These are phyloP conservation scores for Drechmeria coniospora DNA, from an alignment of 2,329 filamentous ascomycete species.

Conservation along the genomic window DNA sequence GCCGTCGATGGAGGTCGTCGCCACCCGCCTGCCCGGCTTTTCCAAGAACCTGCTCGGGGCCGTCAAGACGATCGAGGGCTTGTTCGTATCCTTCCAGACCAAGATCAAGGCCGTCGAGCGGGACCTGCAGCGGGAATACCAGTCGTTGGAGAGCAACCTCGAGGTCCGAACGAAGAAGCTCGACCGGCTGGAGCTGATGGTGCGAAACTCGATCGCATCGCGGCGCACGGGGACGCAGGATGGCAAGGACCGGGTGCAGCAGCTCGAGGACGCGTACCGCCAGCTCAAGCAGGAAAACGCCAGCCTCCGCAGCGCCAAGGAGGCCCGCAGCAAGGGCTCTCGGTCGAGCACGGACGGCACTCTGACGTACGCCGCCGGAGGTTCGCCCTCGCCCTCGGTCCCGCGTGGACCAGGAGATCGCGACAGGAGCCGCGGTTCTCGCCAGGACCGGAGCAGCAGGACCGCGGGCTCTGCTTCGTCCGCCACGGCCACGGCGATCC, in stretches of 20 bases:
- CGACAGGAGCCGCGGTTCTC: conserved; percentile 23
- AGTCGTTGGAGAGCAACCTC: conserved; percentile 66
- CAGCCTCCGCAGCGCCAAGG: conserved; percentile 51
- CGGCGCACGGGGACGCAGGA: conserved; percentile 28
- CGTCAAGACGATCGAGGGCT: conserved; percentile 70
- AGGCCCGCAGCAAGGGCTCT: conserved; percentile 37
- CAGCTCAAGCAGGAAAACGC: conserved; percentile 49
- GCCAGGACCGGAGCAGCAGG: conserved; percentile 14
- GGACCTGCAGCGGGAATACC: conserved; percentile 82
- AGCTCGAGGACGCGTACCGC: conserved; percentile 45
- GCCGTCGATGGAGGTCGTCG: conserved; percentile 72
- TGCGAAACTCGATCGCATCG: conserved; percentile 46
- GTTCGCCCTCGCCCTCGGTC: conserved; percentile 37
- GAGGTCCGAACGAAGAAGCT: conserved; percentile 71
- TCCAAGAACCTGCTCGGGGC: conserved; percentile 78
- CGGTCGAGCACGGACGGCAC: conserved; percentile 24
- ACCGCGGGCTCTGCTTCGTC: conserved; percentile 16
- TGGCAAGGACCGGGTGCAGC: conserved; percentile 30
- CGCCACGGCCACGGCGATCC: conserved; percentile 13
- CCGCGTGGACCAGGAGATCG: conserved; percentile 35
- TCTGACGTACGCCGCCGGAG: conserved; percentile 16
- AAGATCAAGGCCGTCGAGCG: conserved; percentile 77
- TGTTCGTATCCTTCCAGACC: conserved; percentile 62
- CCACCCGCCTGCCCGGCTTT: conserved; percentile 74
- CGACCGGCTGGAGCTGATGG: conserved; percentile 68